Evolutionary conservation across 2,329 filamentous ascomycete genomes (phyloP).

Genomic region (Nakataea oryzae): DNA sequence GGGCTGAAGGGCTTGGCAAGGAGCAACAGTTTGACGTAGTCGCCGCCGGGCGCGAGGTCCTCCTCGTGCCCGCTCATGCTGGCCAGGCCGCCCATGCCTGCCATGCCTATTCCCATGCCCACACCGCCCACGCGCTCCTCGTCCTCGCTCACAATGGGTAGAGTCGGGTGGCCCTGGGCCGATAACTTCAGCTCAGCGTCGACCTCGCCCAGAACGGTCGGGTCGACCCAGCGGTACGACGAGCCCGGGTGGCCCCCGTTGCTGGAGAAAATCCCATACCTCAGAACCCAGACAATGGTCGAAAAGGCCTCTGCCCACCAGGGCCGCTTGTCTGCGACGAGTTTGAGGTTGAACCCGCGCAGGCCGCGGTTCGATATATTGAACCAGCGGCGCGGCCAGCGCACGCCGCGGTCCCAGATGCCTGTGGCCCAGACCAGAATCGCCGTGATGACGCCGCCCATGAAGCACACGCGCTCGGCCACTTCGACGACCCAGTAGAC

Average conservation of each 20-base stretch:
- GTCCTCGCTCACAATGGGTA: constrained; percentile 22
- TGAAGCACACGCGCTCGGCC: constrained; percentile 80
- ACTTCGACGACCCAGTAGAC: constrained; percentile 96
- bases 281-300: constrained; percentile 66
- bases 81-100: constrained; percentile 20
- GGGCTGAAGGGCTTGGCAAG: constrained; percentile 92
- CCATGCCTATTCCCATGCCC: constrained; percentile 13
- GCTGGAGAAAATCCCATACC: constrained; percentile 61
- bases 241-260: constrained; percentile 40
- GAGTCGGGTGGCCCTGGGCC: constrained; percentile 25
- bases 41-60: constrained; percentile 80
- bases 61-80: constrained; percentile 61
- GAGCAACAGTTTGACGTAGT: constrained; percentile 82
- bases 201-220: constrained; percentile 45
- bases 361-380: constrained; percentile 81
- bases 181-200: constrained; percentile 46
- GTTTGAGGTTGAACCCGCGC: constrained; percentile 88
- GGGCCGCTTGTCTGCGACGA: constrained; percentile 75
- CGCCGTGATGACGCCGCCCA: constrained; percentile 80
- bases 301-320: constrained; percentile 73
- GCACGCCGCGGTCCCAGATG: constrained; percentile 89
- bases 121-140: neutral
- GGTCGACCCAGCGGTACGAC: constrained; percentile 69
- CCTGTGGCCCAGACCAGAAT: constrained; percentile 88
- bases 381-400: constrained; percentile 91